These are phyloP conservation scores for Nicotiana obtusifolia DNA, from an alignment of 257 asterid genomes.

Conservation along the genomic window DNA sequence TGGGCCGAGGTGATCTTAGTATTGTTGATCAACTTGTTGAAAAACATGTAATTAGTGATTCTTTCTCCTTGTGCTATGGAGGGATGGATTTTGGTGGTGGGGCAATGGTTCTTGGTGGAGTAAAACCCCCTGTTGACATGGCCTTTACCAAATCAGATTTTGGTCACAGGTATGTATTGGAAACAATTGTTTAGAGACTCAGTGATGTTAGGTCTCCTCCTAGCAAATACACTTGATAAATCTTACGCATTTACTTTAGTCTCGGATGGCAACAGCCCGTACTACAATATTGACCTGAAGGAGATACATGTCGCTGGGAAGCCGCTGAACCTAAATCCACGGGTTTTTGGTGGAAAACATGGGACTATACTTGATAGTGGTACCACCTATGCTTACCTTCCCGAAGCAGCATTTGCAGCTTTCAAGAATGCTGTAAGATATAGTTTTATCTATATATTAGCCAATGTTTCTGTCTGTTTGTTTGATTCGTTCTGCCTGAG, in stretches of 20 bases:
- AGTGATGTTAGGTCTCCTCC: conserved; percentile 73
- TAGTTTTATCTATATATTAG: neutral
- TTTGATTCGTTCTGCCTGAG: neutral
- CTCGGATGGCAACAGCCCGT: conserved; percentile 98
- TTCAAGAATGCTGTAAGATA: conserved; percentile 77
- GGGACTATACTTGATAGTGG: conserved; percentile 94
- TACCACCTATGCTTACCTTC: conserved; percentile 92
- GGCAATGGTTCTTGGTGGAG: conserved; percentile 92
- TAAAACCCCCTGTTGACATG: conserved; percentile 66
- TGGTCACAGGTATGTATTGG: conserved; percentile 64
- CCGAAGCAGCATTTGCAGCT: conserved; percentile 69
- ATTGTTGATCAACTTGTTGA: conserved; percentile 88
- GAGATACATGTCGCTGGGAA: conserved; percentile 95
- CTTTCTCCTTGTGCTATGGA: conserved; percentile 95
- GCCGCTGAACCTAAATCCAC: conserved; percentile 51
- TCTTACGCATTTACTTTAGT: conserved; percentile 98
- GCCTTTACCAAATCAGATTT: conserved; percentile 71
- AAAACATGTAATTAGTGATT: conserved; percentile 71
- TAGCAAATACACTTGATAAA: conserved; percentile 78
- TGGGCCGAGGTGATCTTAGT: conserved; percentile 94
- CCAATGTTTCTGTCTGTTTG: neutral
- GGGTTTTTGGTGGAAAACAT: conserved; percentile 71
- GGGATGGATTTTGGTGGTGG: conserved; percentile 99
- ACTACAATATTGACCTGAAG: conserved; percentile 89
- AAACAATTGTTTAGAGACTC: conserved; percentile 22